Percentiles rank a stretch among this genome's conserved stretches.
Evolutionary conservation across 768 basidiomycete genomes (phyloP).

Genomic region (Russula abietina): DNA sequence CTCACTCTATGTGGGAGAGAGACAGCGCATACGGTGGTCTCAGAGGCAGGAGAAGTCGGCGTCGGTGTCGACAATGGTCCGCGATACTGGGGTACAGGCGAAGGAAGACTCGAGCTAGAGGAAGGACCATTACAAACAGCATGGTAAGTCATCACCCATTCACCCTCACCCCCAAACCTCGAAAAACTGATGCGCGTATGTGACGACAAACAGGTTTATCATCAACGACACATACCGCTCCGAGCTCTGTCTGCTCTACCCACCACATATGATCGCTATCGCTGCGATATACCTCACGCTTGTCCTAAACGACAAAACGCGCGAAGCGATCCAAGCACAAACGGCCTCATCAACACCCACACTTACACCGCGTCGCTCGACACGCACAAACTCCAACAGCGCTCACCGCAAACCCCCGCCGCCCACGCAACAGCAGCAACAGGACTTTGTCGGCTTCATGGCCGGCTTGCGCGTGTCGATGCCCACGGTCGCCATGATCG

Average conservation of each 20-base stretch:
- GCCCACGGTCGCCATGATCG: constrained; percentile 71
- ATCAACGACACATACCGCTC: constrained; percentile 96
- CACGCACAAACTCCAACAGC: constrained; percentile 38
- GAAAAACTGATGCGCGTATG: neutral
- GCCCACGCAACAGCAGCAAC: constrained; percentile 35
- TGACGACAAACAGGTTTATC: constrained; percentile 61
- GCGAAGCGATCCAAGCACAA: constrained; percentile 35
- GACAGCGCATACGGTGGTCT: constrained; percentile 36
- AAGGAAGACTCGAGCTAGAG: constrained; percentile 72
- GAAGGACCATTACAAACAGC: constrained; percentile 78
- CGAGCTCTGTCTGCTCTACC: constrained; percentile 88
- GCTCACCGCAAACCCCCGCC: constrained; percentile 30
- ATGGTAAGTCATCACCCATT: constrained; percentile 58
- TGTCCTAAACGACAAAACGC: constrained; percentile 59
- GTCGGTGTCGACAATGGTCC: constrained; percentile 50
- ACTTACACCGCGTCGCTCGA: constrained; percentile 49
- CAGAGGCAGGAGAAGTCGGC: constrained; percentile 53
- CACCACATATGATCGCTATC: constrained; percentile 91
- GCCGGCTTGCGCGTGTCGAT: constrained; percentile 82
- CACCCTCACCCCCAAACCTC: neutral
- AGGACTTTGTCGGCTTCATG: constrained; percentile 77
- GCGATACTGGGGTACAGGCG: constrained; percentile 74
- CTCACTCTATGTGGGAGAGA: constrained; percentile 68
- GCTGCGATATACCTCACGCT: constrained; percentile 87
- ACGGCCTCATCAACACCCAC: constrained; percentile 22